Evolutionary conservation across 257 asterid genomes (phyloP), one percentile per base, ranked within the genome.

Genomic region (Rhazya stricta): DNA sequence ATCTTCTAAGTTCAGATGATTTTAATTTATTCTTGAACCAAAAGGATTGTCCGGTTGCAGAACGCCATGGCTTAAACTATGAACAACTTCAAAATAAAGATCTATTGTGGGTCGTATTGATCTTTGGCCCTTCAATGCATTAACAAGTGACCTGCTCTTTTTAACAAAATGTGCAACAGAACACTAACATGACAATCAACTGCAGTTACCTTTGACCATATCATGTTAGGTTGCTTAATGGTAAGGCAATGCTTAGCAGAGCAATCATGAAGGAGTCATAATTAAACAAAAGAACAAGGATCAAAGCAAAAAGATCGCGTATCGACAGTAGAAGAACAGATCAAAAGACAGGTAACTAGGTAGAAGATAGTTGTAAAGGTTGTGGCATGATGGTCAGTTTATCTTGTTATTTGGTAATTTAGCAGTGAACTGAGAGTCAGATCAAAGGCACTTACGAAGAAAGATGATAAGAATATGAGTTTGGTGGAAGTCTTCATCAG

Each of bases 401-500:
- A 27, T 73, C 41, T 27, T 74, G 63, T 71, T 32, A 67, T 60
- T 32, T 66, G 77, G 11, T 69, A 43, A 74, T 45, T 73, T 56
- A 48, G 23, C 75, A 68, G 71, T 71, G 4, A 36, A 72, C 29
- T 71, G 53, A 42, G 54, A 63, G 67, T 50, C 30, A 65, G 73
- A 71, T 42, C 77, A 42, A 70, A 68, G 84, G 58, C 39, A 46
- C 65, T 67, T 16, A 41, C 9, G 53, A 73, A 45, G 53, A 73
- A 45, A 76, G 71, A 69, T 19, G 86, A 76, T 71, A 72, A 69
- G 72, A 57, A 60, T 81, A 67, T 56, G 57, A 19, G 83, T 80
- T 83, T 74, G 85, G 88, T 81, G 80, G 66, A 61, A 34, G 86
- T 86, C 86, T 25, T 74, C 74, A 68, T 82, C 88, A 60, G 56